A percentile compares a stretch with the other conserved stretches of the same genome.
These are phyloP conservation scores for Mastigamoeba balamuthi DNA, from an alignment of 78 protist species.

Conservation along the genomic window DNA sequence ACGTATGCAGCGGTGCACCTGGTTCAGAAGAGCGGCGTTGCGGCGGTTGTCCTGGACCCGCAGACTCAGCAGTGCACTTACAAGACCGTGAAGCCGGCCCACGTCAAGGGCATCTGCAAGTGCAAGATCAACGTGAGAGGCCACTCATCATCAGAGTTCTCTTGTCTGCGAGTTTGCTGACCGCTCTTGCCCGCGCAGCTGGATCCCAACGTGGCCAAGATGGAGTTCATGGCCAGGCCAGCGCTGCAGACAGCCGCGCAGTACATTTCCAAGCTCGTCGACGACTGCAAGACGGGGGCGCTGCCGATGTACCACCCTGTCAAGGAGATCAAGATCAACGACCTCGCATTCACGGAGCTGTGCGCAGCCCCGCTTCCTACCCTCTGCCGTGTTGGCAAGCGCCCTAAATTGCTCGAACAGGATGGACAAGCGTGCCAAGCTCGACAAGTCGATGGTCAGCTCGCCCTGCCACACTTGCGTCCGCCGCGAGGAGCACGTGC, in stretches of 20 bases:
- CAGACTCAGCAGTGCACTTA: too few species aligned
- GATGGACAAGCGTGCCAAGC: neutral
- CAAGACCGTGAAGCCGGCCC: too few species aligned
- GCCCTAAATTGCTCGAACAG: too few species aligned
- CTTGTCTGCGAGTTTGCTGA: too few species aligned
- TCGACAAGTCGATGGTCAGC: neutral
- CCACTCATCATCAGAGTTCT: too few species aligned
- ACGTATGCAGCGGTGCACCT: too few species aligned
- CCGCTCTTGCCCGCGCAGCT: too few species aligned
- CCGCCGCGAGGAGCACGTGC: neutral
- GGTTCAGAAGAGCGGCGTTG: too few species aligned
- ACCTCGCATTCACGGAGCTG: conserved; percentile 5
- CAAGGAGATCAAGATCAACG: conserved; percentile 20
- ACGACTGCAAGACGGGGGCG: conserved; percentile 31
- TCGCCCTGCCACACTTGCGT: neutral
- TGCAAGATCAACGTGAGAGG: conserved; percentile 10
- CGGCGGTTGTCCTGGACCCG: too few species aligned
- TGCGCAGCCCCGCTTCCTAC: too few species aligned
- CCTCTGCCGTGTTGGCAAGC: too few species aligned
- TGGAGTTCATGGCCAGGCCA: neutral
- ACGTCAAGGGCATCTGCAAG: conserved; percentile 18
- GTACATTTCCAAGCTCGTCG: conserved; percentile 8
- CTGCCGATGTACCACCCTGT: conserved; percentile 27
- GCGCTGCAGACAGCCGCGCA: conserved; percentile 1
- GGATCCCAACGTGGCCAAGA: neutral